These are phyloP conservation scores for Anethum foeniculum DNA, from an alignment of 140 eudicot genomes.

Conservation along the genomic window DNA sequence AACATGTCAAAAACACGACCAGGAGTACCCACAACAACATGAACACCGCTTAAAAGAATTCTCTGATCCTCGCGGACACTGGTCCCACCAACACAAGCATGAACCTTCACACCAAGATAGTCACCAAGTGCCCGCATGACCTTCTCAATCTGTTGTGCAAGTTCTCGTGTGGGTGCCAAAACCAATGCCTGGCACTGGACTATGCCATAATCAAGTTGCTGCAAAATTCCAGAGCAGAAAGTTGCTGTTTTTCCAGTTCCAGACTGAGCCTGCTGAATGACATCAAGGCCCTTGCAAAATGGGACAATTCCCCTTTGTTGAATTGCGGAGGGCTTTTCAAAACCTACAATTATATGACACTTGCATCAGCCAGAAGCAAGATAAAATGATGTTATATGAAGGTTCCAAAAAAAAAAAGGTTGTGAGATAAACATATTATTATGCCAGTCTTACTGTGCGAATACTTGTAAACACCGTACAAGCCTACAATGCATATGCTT, in stretches of 20 bases:
- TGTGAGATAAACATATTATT: not conserved
- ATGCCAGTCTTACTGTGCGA: not conserved
- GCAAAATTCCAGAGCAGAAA: conserved; percentile 22
- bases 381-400: not conserved
- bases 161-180: conserved; percentile 19
- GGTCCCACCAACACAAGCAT: conserved; percentile 50
- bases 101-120: conserved; percentile 45
- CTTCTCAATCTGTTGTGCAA: conserved; percentile 21
- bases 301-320: conserved; percentile 94
- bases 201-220: conserved; percentile 18
- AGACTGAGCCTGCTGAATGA: conserved; percentile 87
- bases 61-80: conserved; percentile 75
- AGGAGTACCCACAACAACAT: conserved; percentile 85
- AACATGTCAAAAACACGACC: conserved; percentile 88
- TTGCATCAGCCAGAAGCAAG: not conserved
- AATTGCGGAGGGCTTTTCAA: conserved; percentile 91
- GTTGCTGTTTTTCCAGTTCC: conserved; percentile 47
- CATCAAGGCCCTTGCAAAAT: conserved; percentile 84
- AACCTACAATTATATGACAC: conserved; percentile 40
- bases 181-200: conserved; percentile 22
- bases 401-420: not conserved
- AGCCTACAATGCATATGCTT: too few relatives aligned
- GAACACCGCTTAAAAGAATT: conserved; percentile 72
- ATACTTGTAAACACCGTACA: not conserved
- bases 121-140: conserved; percentile 25